Evolutionary conservation across 495 filamentous ascomycete species (phyloP).

Genomic region (Aspergillus egyptiacus): DNA sequence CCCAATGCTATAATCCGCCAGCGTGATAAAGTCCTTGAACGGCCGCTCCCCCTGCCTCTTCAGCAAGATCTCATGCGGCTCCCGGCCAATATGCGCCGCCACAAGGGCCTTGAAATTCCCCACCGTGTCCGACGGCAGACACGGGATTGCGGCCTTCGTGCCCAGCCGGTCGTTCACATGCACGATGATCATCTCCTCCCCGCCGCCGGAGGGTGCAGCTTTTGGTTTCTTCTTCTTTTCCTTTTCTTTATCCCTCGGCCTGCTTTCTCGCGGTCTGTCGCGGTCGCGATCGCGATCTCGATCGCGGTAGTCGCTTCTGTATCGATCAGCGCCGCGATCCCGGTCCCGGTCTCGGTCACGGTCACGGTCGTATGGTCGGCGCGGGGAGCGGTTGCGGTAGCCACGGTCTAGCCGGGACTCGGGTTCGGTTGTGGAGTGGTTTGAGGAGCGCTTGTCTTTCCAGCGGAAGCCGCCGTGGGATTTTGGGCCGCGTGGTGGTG

Average conservation of each 20-base stretch:
- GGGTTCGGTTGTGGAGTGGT: neutral
- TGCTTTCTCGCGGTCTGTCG: no score
- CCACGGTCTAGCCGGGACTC: conserved; percentile 5
- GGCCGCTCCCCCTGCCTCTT: conserved; percentile 88
- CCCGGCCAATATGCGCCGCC: conserved; percentile 75
- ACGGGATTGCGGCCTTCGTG: conserved; percentile 85
- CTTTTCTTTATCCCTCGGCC: conserved; percentile 24
- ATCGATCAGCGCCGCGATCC: neutral
- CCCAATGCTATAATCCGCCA: conserved; percentile 78
- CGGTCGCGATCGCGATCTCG: conserved; percentile 14
- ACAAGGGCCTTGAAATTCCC: conserved; percentile 85
- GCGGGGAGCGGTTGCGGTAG: conserved; percentile 10
- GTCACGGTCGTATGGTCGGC: conserved; percentile 6
- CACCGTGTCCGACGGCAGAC: conserved; percentile 72
- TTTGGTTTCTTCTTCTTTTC: conserved; percentile 40
- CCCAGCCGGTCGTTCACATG: conserved; percentile 88
- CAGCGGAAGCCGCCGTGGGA: conserved; percentile 13
- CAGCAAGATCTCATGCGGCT: conserved; percentile 83
- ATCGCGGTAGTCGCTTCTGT: conserved; percentile 2
- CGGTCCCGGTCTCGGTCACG: conserved; percentile 4
- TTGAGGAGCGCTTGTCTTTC: conserved; percentile 14
- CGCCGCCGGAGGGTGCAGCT: conserved; percentile 26
- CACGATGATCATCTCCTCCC: conserved; percentile 83
- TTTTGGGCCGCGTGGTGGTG: conserved; percentile 16
- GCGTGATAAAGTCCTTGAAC: conserved; percentile 80